A percentile compares a stretch with the other conserved stretches of the same genome.
Evolutionary conservation across 192 early-diverging fungal species (phyloP).

Genomic region (Linnemannia exigua): DNA sequence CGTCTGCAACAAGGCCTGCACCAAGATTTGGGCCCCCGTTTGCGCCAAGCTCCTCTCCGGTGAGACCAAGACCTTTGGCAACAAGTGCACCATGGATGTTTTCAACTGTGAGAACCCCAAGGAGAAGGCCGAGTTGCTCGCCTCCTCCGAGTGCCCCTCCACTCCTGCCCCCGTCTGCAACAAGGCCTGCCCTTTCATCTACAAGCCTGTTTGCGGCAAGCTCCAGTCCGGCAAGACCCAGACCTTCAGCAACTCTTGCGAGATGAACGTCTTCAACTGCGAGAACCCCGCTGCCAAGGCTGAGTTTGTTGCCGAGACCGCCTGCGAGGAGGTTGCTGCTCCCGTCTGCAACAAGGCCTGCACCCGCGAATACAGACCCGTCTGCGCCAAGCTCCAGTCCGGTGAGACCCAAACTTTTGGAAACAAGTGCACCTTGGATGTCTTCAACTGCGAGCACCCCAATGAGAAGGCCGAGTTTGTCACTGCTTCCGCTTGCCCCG

Average conservation of each 20-base stretch:
- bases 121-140: background rate
- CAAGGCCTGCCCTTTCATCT: constrained; percentile 9
- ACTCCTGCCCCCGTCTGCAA: background rate
- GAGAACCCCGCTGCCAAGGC: constrained; percentile 7
- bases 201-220: constrained; percentile 6
- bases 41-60: background rate
- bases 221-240: background rate
- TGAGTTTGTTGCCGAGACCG: background rate
- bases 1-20: background rate
- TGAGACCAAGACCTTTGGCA: background rate
- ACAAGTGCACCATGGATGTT: background rate
- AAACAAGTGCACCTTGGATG: background rate
- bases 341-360: background rate
- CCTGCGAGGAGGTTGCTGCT: background rate
- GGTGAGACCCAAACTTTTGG: background rate
- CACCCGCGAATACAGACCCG: constrained; percentile 4
- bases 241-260: constrained; percentile 1
- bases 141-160: background rate
- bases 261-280: constrained; percentile 6
- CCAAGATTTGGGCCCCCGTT: background rate
- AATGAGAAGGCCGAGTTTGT: background rate
- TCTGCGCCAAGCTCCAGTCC: constrained; percentile 3
- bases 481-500: background rate
- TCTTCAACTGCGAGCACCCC: constrained; percentile 13
- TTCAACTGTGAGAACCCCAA: constrained; percentile 1